Evolutionary conservation across 441 rosid species (phyloP).

Genomic region (Hypseocharis bilobata): DNA sequence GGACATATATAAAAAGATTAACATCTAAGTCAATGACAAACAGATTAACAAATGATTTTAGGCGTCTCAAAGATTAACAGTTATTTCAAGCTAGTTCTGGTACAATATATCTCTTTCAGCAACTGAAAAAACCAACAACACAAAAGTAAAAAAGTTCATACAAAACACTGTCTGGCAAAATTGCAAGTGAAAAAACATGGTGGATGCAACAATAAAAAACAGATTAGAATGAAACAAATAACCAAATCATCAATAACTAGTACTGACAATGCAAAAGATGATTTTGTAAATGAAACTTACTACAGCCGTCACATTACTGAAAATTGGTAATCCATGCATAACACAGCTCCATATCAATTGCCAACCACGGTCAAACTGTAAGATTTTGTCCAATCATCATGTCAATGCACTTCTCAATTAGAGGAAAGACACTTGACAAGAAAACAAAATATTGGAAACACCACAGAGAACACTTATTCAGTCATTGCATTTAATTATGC

Average conservation of each 20-base stretch:
- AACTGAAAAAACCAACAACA: background rate
- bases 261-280: background rate
- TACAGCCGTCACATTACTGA: constrained; percentile 57
- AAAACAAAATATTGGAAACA: constrained; percentile 14
- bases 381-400: constrained; percentile 19
- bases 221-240: too few species aligned
- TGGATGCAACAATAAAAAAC: background rate
- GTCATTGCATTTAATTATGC: background rate
- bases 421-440: constrained; percentile 14
- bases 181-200: background rate
- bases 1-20: background rate
- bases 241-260: background rate
- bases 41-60: background rate
- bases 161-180: background rate
- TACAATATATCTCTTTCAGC: background rate
- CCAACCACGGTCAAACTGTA: constrained; percentile 72
- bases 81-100: background rate
- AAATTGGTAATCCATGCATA: constrained; percentile 67
- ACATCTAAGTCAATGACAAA: background rate
- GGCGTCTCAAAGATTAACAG: background rate
- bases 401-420: constrained; percentile 20
- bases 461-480: too few species aligned
- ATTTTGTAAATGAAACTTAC: constrained; percentile 44
- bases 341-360: constrained; percentile 65
- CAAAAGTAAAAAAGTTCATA: background rate